Percentiles rank a stretch among this genome's conserved stretches.
phyloP scores from a whole-genome alignment of 345 rosid species.

The Euphorbia tirucalli region DNA sequence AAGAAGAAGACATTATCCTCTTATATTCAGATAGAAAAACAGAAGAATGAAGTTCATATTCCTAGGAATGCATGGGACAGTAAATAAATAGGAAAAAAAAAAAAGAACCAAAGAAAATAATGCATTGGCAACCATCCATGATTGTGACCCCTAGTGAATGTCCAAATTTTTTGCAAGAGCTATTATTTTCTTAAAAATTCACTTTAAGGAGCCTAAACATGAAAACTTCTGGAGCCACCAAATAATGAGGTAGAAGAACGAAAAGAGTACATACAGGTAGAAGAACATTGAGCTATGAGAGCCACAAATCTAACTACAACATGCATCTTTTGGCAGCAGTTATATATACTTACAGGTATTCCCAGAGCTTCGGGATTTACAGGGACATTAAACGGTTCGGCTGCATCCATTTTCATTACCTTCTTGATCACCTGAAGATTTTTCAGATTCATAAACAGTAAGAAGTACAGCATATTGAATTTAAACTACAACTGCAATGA shows the following conservation, averaged over 20 bases:
- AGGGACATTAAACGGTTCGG: constrained; percentile 86
- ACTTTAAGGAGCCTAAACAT: background rate
- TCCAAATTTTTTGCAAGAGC: constrained; percentile 2
- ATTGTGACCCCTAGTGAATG: background rate
- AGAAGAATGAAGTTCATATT: constrained; percentile 2
- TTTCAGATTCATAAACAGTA: background rate
- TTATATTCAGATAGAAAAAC: background rate
- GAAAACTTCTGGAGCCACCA: background rate
- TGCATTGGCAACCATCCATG: background rate
- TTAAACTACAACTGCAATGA: constrained; percentile 7
- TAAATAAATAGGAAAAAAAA: background rate
- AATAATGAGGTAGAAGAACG: background rate
- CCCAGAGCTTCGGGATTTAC: constrained; percentile 96
- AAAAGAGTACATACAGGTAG: background rate
- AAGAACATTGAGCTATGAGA: background rate
- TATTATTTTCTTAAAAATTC: background rate
- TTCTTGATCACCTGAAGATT: constrained; percentile 67
- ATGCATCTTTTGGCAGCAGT: background rate
- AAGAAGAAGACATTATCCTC: background rate
- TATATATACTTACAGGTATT: constrained; percentile 71
- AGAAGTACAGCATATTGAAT: background rate
- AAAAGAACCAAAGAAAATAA: constrained; percentile 4
- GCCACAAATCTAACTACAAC: background rate
- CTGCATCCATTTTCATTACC: constrained; percentile 99
- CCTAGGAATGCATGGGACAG: background rate